Conservation (phyloP, 2,329 filamentous ascomycete species). For the Aureobasidium uvarum region DNA sequence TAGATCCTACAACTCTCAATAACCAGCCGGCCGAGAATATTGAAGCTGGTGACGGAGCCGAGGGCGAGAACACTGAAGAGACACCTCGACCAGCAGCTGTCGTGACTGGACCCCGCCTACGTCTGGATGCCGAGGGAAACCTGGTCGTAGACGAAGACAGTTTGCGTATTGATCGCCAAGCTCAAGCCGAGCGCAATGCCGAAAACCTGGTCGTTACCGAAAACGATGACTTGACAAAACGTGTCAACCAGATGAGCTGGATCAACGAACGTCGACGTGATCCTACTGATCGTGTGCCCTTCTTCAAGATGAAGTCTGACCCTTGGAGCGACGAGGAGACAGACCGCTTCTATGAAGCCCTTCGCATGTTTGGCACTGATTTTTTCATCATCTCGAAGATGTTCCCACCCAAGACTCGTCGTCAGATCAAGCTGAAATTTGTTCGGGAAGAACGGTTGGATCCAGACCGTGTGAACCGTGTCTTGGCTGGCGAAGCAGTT, state of each 20-base stretch:
- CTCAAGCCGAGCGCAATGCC: constrained; percentile 56
- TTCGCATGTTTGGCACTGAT: constrained; percentile 77
- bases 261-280: constrained; percentile 58
- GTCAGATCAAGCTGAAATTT: constrained; percentile 79
- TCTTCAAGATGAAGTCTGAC: constrained; percentile 54
- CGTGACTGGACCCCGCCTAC: constrained; percentile 54
- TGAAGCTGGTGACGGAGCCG: constrained; percentile 35
- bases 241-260: constrained; percentile 68
- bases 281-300: constrained; percentile 46
- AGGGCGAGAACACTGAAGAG: constrained; percentile 27
- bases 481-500: constrained; percentile 52
- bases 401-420: constrained; percentile 69
- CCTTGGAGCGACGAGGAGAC: constrained; percentile 71
- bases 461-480: constrained; percentile 61
- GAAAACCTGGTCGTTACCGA: constrained; percentile 51
- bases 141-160: constrained; percentile 70
- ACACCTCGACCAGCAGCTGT: constrained; percentile 8
- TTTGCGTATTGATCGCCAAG: constrained; percentile 66
- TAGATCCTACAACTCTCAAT: constrained; percentile 28
- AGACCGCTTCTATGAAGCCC: constrained; percentile 70
- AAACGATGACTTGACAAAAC: constrained; percentile 73
- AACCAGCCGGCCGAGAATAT: constrained; percentile 34
- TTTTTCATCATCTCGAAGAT: constrained; percentile 76
- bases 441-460: constrained; percentile 71
- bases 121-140: constrained; percentile 64